Evolutionary conservation across 78 protist species (phyloP).

Genomic region (Emiliania huxleyi): DNA sequence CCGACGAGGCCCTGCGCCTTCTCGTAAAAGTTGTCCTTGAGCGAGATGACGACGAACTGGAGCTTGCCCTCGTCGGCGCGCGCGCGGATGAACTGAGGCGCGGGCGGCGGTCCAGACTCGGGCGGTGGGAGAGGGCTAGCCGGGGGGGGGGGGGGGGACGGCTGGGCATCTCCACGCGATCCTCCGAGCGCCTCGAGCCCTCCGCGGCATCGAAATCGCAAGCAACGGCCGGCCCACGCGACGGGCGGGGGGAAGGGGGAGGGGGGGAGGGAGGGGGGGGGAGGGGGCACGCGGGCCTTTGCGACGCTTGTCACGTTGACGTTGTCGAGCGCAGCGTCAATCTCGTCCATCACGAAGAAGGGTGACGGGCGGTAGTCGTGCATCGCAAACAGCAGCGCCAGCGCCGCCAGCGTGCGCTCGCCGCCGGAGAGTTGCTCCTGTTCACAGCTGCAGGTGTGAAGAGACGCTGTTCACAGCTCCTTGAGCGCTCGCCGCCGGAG

Average conservation of each 20-base stretch:
- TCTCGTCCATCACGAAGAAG: constrained; percentile 98
- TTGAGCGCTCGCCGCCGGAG: constrained; percentile 40
- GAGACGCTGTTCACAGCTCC: too few species aligned
- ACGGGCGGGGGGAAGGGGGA: too few species aligned
- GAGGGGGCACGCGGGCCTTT: too few species aligned
- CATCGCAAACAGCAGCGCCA: constrained; percentile 97
- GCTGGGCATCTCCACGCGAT: too few species aligned
- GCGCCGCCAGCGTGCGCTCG: constrained; percentile 98
- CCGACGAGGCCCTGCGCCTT: constrained; percentile 80
- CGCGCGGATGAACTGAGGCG: constrained; percentile 63
- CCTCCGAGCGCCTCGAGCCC: too few species aligned
- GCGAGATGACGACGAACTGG: constrained; percentile 86
- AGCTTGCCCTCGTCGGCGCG: not conserved
- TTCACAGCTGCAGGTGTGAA: too few species aligned
- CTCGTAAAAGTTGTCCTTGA: constrained; percentile 80
- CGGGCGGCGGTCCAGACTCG: too few species aligned
- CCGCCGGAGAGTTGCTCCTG: constrained; percentile 97
- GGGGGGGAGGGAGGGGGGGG: too few species aligned
- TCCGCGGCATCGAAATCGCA: too few species aligned
- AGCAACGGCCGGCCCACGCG: too few species aligned
- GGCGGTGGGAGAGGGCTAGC: too few species aligned
- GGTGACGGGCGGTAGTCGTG: constrained; percentile 90
- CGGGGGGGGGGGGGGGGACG: too few species aligned
- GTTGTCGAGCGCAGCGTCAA: constrained; percentile 98
- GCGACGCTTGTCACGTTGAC: constrained; percentile 86